Evolutionary conservation across 2,329 filamentous ascomycete species (phyloP).

Genomic region (Zymoseptoria pseudotritici): DNA sequence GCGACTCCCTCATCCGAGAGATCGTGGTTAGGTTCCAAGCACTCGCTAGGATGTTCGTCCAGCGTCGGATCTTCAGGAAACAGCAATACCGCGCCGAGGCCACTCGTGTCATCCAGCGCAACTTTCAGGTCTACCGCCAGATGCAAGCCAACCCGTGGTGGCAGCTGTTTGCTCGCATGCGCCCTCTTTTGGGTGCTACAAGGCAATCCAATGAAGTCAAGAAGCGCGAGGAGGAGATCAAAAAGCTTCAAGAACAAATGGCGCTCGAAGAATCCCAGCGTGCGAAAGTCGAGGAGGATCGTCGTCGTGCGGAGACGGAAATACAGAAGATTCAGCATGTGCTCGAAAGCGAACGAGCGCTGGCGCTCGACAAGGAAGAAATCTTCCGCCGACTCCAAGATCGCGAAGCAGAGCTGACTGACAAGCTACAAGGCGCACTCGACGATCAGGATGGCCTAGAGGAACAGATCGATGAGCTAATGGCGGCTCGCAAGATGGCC

Average conservation of each 20-base stretch:
- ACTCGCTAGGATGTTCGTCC: slow-evolving; percentile 79
- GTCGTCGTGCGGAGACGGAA: slow-evolving; percentile 77
- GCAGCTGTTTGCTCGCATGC: slow-evolving; percentile 91
- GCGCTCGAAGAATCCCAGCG: slow-evolving; percentile 65
- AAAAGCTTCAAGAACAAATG: slow-evolving; percentile 77
- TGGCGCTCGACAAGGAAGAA: slow-evolving; percentile 95
- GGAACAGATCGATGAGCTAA: slow-evolving; percentile 81
- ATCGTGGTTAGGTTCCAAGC: slow-evolving; percentile 94
- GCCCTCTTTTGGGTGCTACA: slow-evolving; percentile 84
- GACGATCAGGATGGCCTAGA: slow-evolving; percentile 92
- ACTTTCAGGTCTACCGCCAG: slow-evolving; percentile 85
- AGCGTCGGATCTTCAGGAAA: slow-evolving; percentile 84
- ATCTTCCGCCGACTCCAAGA: slow-evolving; percentile 94
- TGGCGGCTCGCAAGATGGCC: slow-evolving; percentile 80
- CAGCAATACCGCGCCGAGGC: slow-evolving; percentile 90
- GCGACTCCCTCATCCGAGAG: slow-evolving; percentile 83
- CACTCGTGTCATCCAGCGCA: slow-evolving; percentile 86
- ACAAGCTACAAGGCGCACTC: slow-evolving; percentile 85
- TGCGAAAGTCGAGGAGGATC: slow-evolving; percentile 80
- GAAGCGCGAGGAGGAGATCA: slow-evolving; percentile 88
- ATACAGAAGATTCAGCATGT: slow-evolving; percentile 87
- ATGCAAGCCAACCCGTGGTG: slow-evolving; percentile 95
- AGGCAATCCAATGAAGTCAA: slow-evolving; percentile 90
- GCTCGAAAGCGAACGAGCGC: slow-evolving; percentile 87
- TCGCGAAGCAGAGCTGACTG: slow-evolving; percentile 84